Evolutionary conservation across 345 rosid species (phyloP).

Genomic region (Psidium friedrichsthalianum): DNA sequence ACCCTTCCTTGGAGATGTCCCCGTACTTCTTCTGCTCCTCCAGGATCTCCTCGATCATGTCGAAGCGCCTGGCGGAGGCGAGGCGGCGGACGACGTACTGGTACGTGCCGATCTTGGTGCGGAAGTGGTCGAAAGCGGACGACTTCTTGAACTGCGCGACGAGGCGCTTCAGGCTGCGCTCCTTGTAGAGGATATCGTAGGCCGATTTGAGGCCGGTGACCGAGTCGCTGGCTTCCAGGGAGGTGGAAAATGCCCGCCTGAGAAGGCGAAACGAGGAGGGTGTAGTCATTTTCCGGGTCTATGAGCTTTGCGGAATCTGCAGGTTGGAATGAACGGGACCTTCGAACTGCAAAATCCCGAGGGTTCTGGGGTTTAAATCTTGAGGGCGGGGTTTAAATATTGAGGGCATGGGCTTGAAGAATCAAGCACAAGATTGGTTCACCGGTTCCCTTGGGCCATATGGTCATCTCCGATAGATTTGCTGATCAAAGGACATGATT

Average conservation of each 20-base stretch:
- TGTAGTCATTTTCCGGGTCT: conserved; percentile 3
- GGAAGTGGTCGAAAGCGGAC: conserved; percentile 36
- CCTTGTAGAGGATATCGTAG: conserved; percentile 21
- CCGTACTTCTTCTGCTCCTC: conserved; percentile 58
- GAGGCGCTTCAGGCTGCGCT: conserved; percentile 41
- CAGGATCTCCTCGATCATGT: conserved; percentile 45
- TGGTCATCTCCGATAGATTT: background rate
- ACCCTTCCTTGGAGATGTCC: conserved; percentile 47
- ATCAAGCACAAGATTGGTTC: background rate
- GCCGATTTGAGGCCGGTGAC: conserved; percentile 12
- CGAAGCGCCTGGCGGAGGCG: conserved; percentile 29
- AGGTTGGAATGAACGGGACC: background rate
- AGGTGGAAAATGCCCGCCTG: conserved; percentile 18
- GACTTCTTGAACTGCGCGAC: conserved; percentile 55
- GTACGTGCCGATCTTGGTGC: conserved; percentile 35
- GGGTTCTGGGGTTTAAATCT: background rate
- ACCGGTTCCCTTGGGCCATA: background rate
- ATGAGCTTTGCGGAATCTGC: background rate
- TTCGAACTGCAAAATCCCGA: background rate
- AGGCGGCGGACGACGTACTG: conserved; percentile 49
- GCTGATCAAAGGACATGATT: background rate
- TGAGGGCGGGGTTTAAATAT: background rate
- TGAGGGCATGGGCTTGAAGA: background rate
- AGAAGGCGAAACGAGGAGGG: conserved; percentile 24
- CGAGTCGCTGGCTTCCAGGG: background rate